Conservation (phyloP, 768 basidiomycete genomes). For the Lepiota subincarnata region DNA sequence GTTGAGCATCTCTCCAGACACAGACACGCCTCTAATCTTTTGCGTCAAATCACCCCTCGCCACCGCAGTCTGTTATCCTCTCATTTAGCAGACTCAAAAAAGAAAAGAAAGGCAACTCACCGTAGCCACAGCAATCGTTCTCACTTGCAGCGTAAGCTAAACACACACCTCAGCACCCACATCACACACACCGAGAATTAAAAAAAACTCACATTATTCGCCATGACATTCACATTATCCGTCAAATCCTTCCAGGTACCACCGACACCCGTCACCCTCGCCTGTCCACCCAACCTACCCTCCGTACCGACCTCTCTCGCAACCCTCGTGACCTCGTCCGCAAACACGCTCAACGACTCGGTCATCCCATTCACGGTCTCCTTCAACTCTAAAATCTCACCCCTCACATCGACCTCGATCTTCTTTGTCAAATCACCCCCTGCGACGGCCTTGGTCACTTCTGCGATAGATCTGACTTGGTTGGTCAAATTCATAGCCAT, state of each 20-base stretch:
- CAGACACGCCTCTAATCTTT: slow-evolving; percentile 89
- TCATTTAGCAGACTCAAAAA: too few relatives aligned
- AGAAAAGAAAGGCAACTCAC: slow-evolving; percentile 39
- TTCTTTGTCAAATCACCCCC: slow-evolving; percentile 90
- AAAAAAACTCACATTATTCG: slow-evolving; percentile 66
- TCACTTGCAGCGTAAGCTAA: slow-evolving; percentile 88
- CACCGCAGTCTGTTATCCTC: slow-evolving; percentile 73
- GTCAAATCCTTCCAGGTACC: slow-evolving; percentile 98
- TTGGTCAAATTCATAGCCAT: slow-evolving; percentile 91
- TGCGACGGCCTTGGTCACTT: slow-evolving; percentile 94
- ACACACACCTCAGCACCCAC: background rate
- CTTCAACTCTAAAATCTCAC: slow-evolving; percentile 87
- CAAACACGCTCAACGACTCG: slow-evolving; percentile 77
- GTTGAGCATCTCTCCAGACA: slow-evolving; percentile 93
- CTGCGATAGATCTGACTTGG: slow-evolving; percentile 81
- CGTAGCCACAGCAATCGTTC: slow-evolving; percentile 89
- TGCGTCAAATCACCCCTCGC: slow-evolving; percentile 90
- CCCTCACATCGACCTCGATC: slow-evolving; percentile 87
- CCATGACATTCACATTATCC: slow-evolving; percentile 96
- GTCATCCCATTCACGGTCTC: slow-evolving; percentile 97
- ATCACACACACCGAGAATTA: background rate
- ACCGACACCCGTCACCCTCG: slow-evolving; percentile 88
- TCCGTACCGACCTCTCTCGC: slow-evolving; percentile 98
- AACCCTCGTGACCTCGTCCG: slow-evolving; percentile 77
- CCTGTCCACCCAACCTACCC: slow-evolving; percentile 91